Evolutionary conservation across 352 stramenopile genomes (phyloP), one percentile per base, ranked within the genome.

Genomic region (Vaucheria bursata): DNA sequence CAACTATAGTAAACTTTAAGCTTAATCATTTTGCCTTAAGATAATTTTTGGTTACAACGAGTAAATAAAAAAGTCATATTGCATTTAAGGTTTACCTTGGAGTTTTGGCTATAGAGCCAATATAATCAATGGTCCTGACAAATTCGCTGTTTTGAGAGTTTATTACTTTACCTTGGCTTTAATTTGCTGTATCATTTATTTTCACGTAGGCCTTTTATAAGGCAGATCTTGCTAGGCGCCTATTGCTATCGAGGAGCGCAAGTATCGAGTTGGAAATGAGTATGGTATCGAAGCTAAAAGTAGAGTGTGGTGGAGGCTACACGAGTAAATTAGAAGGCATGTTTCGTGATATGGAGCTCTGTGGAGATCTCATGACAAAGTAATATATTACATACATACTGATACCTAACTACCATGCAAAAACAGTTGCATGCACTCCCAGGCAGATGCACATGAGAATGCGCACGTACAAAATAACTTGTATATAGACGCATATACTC

Each of bases 271-370:
- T 97, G 39, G 96, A 99, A 86, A 93, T 93, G 35, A 88, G 91
- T 25, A 97, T 99, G 89, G 88, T 99, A 37, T 91, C 90, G 1
- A 97, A 98, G 81, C 86, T 99, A 29, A 98, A 99, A 88, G 93
- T 72, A 50, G 96, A 99, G 82, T 99, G 96, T 78, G 96, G 96
- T 18, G 91, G 89, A 65, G 94, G 89, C 1, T 99, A 98, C 85
- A 98, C 95, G 7, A 96, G 92, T 80, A 99, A 99, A 88, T 93
- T 99, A 45, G 96, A 99, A 84, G 96, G 96, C 6, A 99, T 99
- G 95, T 99, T 98, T 85, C 97, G 97, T 85, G 96, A 99, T 85
- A 97, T 99, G 73, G 93, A 98, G 71, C 89, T 97, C 35, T 97
- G 90, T 25, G 86, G 91, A 66, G 96, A 97, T 59, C 90, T 97